Evolutionary conservation across 106 monocot species (phyloP), one percentile per base, ranked within the genome.

Genomic region (Dendrobium officinale): DNA sequence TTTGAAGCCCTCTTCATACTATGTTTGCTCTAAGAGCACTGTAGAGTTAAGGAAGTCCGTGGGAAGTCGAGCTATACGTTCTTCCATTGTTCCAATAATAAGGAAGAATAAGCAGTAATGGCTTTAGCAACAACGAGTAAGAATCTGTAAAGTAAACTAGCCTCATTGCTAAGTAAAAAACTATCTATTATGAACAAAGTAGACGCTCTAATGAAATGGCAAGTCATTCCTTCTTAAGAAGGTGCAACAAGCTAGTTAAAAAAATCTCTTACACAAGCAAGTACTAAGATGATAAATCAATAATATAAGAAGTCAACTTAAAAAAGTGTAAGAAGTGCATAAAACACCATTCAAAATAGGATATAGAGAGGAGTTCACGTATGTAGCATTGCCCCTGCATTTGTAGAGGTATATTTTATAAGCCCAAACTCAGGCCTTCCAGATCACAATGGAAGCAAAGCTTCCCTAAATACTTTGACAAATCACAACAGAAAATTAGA

Each of bases 21-120:
- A 84, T 19, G 81, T 68, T 77, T 95, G 89, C 17, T 92, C 92
- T 66, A 95, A 73, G 73, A 75, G 82, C 47, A 95, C 77, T 4
- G 90, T 80, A 11, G 90, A 87, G 22, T 89, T 89, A 42, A 95
- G 86, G 24, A 92, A 85, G 84, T 95, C 90, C 29, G 33, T 55
- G 2, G 31, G 19, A 45, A 80, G 56, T 18, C 33, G 78, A 29
- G 82, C 20, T 80, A 51, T 82, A 76, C 67, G 41, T 45, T 91
- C 37, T 37, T 37, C 86, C 88, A 91, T 91, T 11, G 16, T 5
- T 33, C 33, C 7, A 47, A 8, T 47, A 47, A 9, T 10, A 51
- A 51, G 51, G 51, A 13, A 51, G 51, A 70, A 17, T 27, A 27
- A 67, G 67, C 27, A 26, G 5, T 26, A 55, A 55, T 3, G 44